Base-by-base conservation (phyloP, 345 rosid genomes). In the Heritiera littoralis region DNA sequence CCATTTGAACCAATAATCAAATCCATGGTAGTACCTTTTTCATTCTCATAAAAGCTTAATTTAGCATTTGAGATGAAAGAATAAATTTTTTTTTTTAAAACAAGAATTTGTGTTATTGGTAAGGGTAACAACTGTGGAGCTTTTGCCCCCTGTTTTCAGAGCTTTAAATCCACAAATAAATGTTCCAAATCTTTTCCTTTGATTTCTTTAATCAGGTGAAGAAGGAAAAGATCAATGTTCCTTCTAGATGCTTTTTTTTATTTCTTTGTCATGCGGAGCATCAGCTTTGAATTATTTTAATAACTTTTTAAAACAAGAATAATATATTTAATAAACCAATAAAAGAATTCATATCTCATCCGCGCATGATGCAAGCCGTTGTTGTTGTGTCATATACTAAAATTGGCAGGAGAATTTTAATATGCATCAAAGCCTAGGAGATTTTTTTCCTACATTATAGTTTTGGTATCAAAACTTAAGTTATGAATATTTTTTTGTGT, bases 261-360 rank as follows among this genome's bases (percentile, higher is more conserved):
- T 1, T 5, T 28, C 1, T 58, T n/a, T 3, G 32, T 7, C 38
- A 23, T 28, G 28, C 28, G 38, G 66, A 63, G 41, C 17, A 63
- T 63, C 66, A 63, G 66, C 66, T 63, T 63, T 54, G 5, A 72
- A 17, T 35, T 72, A 54, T 54, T 72, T 52, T 72, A 72, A 54
- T 54, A 64, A 13, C 11, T 35, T 35, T 35, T 35, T 35, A 35
- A 35, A 35, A 35, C 38, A 35, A 3, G 38, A 35, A 1, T 15
- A 35, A 63, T 11, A 1, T 55, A 18, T 55, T 71, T 9, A 18
- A 8, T 8, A 72, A 71, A 10, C 4, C 55, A 51, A 55, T 14
- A 55, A 73, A 73, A 55, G 35, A 71, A 69, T 71, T 51, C 56
- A 71, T 35, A 35, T 3, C 2, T 35, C 3, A 35, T 54, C 48